Evolutionary conservation across 2,329 filamentous ascomycete genomes (phyloP).

Genomic region (Phialemoniopsis sp.): DNA sequence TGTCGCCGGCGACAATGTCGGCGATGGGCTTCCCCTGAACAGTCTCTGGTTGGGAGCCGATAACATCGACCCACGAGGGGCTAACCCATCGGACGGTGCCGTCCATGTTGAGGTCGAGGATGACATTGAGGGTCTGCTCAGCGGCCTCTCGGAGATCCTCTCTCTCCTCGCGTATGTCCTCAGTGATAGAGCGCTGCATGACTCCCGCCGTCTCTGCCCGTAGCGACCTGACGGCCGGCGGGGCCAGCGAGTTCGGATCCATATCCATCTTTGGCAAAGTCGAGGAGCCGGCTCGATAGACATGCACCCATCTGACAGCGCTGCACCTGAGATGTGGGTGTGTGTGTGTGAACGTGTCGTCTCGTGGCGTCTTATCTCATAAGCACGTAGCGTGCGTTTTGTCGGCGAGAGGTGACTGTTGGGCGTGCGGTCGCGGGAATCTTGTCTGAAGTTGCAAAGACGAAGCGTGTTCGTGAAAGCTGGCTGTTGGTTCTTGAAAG

Average conservation of each 20-base stretch:
- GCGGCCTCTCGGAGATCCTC: slow-evolving; percentile 93
- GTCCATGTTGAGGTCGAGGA: slow-evolving; percentile 88
- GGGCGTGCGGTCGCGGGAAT: too few relatives aligned
- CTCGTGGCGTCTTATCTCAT: too few relatives aligned
- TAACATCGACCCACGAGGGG: slow-evolving; percentile 90
- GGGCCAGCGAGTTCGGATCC: slow-evolving; percentile 37
- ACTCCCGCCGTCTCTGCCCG: slow-evolving; percentile 40
- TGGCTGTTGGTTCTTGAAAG: too few relatives aligned
- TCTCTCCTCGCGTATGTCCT: slow-evolving; percentile 88
- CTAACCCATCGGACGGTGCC: slow-evolving; percentile 94
- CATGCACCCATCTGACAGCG: too few relatives aligned
- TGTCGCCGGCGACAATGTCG: slow-evolving; percentile 73
- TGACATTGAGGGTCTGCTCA: slow-evolving; percentile 93
- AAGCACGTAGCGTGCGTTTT: too few relatives aligned
- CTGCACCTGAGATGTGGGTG: too few relatives aligned
- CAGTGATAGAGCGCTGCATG: slow-evolving; percentile 69
- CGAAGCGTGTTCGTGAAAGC: too few relatives aligned
- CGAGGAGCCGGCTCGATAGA: too few relatives aligned
- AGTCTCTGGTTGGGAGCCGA: slow-evolving; percentile 71
- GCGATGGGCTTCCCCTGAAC: slow-evolving; percentile 75
- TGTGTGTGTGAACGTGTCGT: too few relatives aligned
- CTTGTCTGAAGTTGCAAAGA: too few relatives aligned
- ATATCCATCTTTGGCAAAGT: slow-evolving; percentile 14
- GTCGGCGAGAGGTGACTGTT: too few relatives aligned
- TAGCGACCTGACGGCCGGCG: slow-evolving; percentile 49